Conservation (phyloP, 352 stramenopile species). For the Phytopythium sindhum region DNA sequence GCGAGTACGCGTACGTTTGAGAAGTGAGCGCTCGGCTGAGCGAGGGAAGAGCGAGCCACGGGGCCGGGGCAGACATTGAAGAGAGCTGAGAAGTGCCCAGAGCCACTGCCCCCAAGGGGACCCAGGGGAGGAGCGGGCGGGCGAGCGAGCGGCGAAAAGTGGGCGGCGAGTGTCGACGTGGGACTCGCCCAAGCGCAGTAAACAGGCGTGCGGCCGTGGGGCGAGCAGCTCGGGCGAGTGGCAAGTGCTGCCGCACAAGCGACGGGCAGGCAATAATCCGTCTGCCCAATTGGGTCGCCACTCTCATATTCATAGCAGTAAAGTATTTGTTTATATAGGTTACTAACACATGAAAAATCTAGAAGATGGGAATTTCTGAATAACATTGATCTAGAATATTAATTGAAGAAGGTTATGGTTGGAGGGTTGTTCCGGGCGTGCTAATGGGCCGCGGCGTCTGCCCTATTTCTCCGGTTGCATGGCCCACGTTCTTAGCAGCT, state of each 20-base stretch:
- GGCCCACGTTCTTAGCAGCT: background rate
- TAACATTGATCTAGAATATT: background rate
- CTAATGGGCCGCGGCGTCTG: background rate
- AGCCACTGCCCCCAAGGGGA: background rate
- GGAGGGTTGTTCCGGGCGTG: background rate
- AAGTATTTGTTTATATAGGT: background rate
- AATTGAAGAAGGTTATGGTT: background rate
- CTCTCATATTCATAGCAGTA: background rate
- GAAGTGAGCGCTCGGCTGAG: slow-evolving; percentile 1
- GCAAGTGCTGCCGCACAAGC: background rate
- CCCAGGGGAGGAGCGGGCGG: background rate
- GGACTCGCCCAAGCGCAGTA: background rate
- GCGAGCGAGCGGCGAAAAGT: background rate
- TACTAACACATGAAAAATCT: too few species aligned
- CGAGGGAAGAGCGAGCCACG: background rate
- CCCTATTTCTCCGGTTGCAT: slow-evolving; percentile 3
- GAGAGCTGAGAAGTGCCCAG: slow-evolving; percentile 4
- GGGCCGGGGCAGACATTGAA: background rate
- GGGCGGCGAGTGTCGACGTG: background rate
- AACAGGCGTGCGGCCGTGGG: background rate
- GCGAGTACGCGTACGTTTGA: background rate
- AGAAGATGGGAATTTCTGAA: too few species aligned
- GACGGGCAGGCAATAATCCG: background rate
- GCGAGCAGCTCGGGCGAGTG: background rate
- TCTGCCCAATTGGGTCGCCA: background rate